Conservation (phyloP, 1,284 basidiomycete genomes). For the Termitomyces sp. region DNA sequence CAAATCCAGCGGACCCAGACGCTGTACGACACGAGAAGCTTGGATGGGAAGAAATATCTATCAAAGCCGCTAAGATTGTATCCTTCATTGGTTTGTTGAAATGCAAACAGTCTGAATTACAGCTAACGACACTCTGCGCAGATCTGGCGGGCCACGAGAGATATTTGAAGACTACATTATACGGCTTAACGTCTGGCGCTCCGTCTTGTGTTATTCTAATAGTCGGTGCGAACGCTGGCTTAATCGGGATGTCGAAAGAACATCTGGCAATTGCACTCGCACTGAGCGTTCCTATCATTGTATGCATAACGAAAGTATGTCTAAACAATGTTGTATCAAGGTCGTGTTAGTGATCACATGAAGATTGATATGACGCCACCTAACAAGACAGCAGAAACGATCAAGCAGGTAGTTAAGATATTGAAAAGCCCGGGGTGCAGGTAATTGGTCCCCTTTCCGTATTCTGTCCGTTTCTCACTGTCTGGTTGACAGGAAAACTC, state of each 20-base stretch:
- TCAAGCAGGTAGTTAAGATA: conserved; percentile 92
- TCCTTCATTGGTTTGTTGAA: conserved; percentile 76
- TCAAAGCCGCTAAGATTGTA: conserved; percentile 87
- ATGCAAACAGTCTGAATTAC: neutral
- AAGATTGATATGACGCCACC: conserved; percentile 97
- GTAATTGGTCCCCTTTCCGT: conserved; percentile 31
- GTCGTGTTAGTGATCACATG: conserved; percentile 6
- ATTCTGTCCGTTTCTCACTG: neutral
- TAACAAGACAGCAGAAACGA: conserved; percentile 85
- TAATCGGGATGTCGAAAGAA: conserved; percentile 98
- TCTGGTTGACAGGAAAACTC: conserved; percentile 50
- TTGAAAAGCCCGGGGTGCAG: conserved; percentile 91
- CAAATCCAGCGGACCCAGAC: conserved; percentile 53
- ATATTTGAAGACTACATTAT: conserved; percentile 91
- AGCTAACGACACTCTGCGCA: conserved; percentile 22
- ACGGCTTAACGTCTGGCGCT: conserved; percentile 89
- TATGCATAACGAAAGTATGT: conserved; percentile 90
- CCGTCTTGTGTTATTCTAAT: conserved; percentile 96
- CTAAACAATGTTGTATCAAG: neutral
- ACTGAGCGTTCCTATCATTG: conserved; percentile 88
- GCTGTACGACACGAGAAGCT: conserved; percentile 77
- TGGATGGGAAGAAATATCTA: conserved; percentile 95
- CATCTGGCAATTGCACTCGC: conserved; percentile 94
- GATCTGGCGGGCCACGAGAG: conserved; percentile 90
- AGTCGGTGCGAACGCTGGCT: conserved; percentile 91